Conservation (phyloP, 805 yeast genomes). For the Ogataea haglerorum region DNA sequence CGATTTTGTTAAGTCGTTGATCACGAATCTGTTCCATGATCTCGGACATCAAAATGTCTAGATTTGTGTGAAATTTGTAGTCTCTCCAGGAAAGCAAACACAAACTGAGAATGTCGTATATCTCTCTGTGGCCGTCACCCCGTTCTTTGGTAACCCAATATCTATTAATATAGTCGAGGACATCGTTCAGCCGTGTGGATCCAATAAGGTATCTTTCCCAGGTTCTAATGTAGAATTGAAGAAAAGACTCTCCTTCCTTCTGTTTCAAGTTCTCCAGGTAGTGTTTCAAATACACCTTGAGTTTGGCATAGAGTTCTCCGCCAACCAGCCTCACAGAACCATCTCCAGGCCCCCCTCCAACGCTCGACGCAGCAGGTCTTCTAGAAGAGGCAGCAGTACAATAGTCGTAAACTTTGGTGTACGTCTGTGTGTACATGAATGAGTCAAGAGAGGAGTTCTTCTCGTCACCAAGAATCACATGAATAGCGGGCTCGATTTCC, state of each 20-base stretch:
- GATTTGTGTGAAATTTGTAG: slow-evolving; percentile 68
- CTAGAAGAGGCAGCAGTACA: slow-evolving; percentile 77
- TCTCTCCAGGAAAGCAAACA: slow-evolving; percentile 87
- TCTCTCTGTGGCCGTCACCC: slow-evolving; percentile 85
- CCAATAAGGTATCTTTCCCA: slow-evolving; percentile 92
- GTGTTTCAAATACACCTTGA: slow-evolving; percentile 60
- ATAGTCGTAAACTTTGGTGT: slow-evolving; percentile 89
- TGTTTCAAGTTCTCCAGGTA: slow-evolving; percentile 53
- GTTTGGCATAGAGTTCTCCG: slow-evolving; percentile 76
- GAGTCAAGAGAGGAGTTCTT: slow-evolving; percentile 59
- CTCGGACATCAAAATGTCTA: slow-evolving; percentile 58
- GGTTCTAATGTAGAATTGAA: slow-evolving; percentile 77
- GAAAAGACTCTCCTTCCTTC: slow-evolving; percentile 60
- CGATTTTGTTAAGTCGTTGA: slow-evolving; percentile 76
- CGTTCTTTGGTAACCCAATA: slow-evolving; percentile 98
- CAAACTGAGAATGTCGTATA: slow-evolving; percentile 87
- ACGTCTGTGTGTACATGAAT: slow-evolving; percentile 81
- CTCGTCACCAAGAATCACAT: slow-evolving; percentile 67
- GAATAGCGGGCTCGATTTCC: slow-evolving; percentile 72
- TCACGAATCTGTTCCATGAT: slow-evolving; percentile 70
- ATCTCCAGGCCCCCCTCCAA: slow-evolving; percentile 22
- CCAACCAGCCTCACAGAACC: slow-evolving; percentile 59
- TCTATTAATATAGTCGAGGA: slow-evolving; percentile 91
- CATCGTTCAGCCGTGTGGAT: slow-evolving; percentile 86
- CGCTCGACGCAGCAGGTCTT: slow-evolving; percentile 31